Base-by-base conservation (phyloP, 768 basidiomycete genomes). In the Tylopilus balloui region DNA sequence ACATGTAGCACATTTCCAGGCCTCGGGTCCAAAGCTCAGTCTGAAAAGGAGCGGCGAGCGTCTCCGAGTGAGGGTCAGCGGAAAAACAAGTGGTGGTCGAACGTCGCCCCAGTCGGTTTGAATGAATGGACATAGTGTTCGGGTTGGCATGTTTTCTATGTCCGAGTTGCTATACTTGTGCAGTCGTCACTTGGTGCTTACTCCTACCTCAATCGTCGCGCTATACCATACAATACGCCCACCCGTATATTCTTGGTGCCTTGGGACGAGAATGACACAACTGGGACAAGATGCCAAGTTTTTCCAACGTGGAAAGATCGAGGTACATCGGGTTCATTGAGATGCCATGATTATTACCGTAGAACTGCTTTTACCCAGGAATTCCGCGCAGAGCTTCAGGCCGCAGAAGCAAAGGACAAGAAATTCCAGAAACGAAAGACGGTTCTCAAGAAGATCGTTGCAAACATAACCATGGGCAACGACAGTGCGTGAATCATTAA, bases 381-480 rank as follows among this genome's bases (percentile, higher is more conserved):
- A 77, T 89, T 94, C 63, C 86, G 92, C 47, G 80, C 86, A 54
- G 93, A 97, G 66, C 79, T 96, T 37, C 88, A 90, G 67, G 88
- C 89, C 40, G 88, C 90, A 9, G 92, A 92, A 66, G 76, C 86
- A 55, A 96, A 96, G 71, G 96, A 99, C 78, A 99, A 97, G 78
- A 95, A 93, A 61, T 98, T 80, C 56, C 73, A 82, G 58, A 94
- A 94, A 70, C 81, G 93, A 60, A 98, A 93, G 79, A 93, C 83
- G 0, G 87, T 91, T 17, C 71, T 98, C 59, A 98, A 99, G 79
- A 95, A 94, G 75, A 87, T 97, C 52, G 92, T 97, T 12, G 96
- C 96, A 35, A 97, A 97, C 69, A 98, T 98, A 69, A 99, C 96
- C 4, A 98, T 99, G 94, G 96, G 96, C 37, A 96, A 93, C 64